Evolutionary conservation across 805 yeast genomes (phyloP).

Genomic region (Metschnikowia arizonensis): DNA sequence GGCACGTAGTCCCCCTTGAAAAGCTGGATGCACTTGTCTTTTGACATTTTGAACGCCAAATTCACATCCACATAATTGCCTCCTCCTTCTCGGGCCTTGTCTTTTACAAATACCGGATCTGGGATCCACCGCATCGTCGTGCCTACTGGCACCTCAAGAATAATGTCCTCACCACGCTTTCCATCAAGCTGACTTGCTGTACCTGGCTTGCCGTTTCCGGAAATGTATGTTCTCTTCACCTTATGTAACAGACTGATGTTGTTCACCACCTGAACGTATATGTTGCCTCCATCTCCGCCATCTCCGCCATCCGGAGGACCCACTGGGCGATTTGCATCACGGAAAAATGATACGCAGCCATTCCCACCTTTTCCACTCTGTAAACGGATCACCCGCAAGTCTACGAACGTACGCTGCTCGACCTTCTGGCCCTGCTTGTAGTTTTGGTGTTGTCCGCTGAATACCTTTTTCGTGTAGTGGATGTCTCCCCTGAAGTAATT

Average conservation of each 20-base stretch:
- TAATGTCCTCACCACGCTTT: slow-evolving; percentile 70
- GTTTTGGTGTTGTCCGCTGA: slow-evolving; percentile 28
- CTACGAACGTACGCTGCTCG: slow-evolving; percentile 38
- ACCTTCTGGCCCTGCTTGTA: slow-evolving; percentile 29
- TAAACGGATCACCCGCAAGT: slow-evolving; percentile 58
- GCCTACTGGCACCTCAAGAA: slow-evolving; percentile 88
- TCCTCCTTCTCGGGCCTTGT: slow-evolving; percentile 19
- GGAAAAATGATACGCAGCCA: slow-evolving; percentile 78
- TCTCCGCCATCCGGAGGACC: slow-evolving; percentile 99
- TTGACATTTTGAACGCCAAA: slow-evolving; percentile 19
- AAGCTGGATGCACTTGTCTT: slow-evolving; percentile 47
- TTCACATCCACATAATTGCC: slow-evolving; percentile 18
- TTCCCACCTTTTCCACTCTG: slow-evolving; percentile 84
- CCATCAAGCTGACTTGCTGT: slow-evolving; percentile 80
- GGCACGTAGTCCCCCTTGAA: slow-evolving; percentile 56
- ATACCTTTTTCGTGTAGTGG: slow-evolving; percentile 38
- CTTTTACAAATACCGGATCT: slow-evolving; percentile 51
- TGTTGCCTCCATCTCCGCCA: slow-evolving; percentile 90
- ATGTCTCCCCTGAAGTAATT: slow-evolving; percentile 40
- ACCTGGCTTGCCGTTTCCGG: slow-evolving; percentile 71
- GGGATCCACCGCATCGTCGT: slow-evolving; percentile 85
- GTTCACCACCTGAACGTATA: slow-evolving; percentile 76
- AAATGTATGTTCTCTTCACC: slow-evolving; percentile 61
- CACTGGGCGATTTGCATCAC: slow-evolving; percentile 77
- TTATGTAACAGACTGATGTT: slow-evolving; percentile 70